A percentile compares a stretch with the other conserved stretches of the same genome.
Evolutionary conservation across 495 filamentous ascomycete species (phyloP).

Genomic region (Penicillium atrosanguineum): DNA sequence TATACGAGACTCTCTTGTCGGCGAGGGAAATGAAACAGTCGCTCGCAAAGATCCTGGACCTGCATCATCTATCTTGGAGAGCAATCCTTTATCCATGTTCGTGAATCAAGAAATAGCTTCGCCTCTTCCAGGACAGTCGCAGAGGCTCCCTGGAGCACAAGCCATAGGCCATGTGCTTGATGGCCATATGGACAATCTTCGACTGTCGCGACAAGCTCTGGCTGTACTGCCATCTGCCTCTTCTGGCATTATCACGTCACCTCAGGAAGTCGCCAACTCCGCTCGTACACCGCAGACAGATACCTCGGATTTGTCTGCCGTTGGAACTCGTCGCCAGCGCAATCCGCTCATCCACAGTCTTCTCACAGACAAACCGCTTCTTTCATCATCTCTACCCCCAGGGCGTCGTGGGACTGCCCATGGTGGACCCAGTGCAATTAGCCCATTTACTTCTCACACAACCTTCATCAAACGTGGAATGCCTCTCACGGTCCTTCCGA

Average conservation of each 20-base stretch:
- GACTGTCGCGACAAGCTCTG: constrained; percentile 63
- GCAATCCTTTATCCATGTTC: constrained; percentile 49
- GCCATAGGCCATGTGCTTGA: constrained; percentile 24
- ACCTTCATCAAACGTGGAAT: constrained; percentile 92
- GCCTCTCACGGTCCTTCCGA: constrained; percentile 78
- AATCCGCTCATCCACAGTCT: constrained; percentile 97
- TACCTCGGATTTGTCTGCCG: constrained; percentile 52
- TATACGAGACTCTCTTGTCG: constrained; percentile 15
- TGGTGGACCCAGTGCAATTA: constrained; percentile 22
- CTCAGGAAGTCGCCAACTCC: constrained; percentile 72
- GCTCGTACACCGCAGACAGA: constrained; percentile 41
- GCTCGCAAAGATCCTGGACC: constrained; percentile 3
- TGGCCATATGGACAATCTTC: constrained; percentile 70
- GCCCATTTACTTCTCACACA: constrained; percentile 43
- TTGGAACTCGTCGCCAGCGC: constrained; percentile 70
- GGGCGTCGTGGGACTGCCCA: constrained; percentile 48
- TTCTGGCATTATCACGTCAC: constrained; percentile 84
- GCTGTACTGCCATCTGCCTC: constrained; percentile 79
- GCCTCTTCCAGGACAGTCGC: constrained; percentile 12
- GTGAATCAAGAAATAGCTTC: constrained; percentile 34
- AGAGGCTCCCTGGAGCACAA: constrained; percentile 4
- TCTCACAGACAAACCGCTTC: constrained; percentile 88
- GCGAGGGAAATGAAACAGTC: constrained; percentile 1
- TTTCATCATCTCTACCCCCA: constrained; percentile 84
- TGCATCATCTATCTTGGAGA: constrained; percentile 25